A percentile compares a stretch with the other conserved stretches of the same genome.
Evolutionary conservation across 805 yeast species (phyloP).

Genomic region (Clavispora vitiphila): DNA sequence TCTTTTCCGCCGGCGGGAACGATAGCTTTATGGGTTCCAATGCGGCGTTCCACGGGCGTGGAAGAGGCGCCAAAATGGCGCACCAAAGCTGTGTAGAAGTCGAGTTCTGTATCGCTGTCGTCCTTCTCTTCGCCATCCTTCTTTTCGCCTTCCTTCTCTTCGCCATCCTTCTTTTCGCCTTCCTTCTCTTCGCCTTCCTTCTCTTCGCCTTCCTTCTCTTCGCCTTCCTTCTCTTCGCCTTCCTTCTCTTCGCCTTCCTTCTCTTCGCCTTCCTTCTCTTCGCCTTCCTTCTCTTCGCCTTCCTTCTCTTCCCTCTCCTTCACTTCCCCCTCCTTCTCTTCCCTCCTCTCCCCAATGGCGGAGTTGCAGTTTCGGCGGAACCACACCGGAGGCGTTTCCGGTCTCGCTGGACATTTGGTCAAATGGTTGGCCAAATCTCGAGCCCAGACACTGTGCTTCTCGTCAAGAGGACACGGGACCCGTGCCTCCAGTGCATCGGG

Average conservation of each 20-base stretch:
- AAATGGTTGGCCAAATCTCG: conserved; percentile 52
- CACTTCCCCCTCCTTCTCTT: conserved; percentile 8
- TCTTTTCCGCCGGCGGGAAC: conserved; percentile 12
- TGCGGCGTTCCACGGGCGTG: background rate
- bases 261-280: conserved; percentile 3
- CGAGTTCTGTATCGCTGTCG: conserved; percentile 12
- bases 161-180: too few relatives aligned
- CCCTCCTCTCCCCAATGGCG: conserved; percentile 4
- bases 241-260: conserved; percentile 7
- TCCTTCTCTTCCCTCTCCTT: conserved; percentile 5
- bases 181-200: conserved; percentile 10
- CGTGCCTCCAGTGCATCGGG: conserved; percentile 29
- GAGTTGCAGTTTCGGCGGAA: conserved; percentile 21
- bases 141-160: conserved; percentile 9
- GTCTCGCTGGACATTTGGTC: conserved; percentile 53
- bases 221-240: conserved; percentile 9
- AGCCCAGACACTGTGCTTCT: conserved; percentile 68
- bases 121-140: too few relatives aligned
- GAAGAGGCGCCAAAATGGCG: background rate
- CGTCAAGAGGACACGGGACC: conserved; percentile 73
- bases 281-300: too few relatives aligned
- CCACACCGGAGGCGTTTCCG: conserved; percentile 44
- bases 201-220: conserved; percentile 3
- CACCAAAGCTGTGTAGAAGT: background rate
- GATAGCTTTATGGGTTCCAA: background rate